phyloP scores from a whole-genome alignment of 495 filamentous ascomycete genomes.

The Neurospora tetraspora region DNA sequence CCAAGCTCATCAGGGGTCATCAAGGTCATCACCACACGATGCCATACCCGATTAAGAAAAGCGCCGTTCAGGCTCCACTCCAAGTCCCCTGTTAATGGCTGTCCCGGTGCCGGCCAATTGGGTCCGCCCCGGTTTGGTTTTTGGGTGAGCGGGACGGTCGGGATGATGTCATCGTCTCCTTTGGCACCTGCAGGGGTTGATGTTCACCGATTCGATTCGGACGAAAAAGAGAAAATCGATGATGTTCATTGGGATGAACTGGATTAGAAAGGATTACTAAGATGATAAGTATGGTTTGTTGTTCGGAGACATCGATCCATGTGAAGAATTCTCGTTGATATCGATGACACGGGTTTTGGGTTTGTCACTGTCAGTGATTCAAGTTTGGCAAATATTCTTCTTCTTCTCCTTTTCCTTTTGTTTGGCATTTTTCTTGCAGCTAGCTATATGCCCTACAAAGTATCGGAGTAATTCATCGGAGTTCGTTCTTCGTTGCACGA shows the following conservation, averaged over 20 bases:
- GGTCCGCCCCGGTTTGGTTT: background rate
- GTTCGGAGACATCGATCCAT: too few relatives aligned
- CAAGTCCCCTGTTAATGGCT: background rate
- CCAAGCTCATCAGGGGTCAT: background rate
- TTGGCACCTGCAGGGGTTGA: background rate
- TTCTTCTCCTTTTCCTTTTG: background rate
- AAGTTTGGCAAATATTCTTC: background rate
- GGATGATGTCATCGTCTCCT: background rate
- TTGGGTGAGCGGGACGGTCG: background rate
- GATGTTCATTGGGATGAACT: background rate
- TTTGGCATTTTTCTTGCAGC: background rate
- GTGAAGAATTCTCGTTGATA: background rate
- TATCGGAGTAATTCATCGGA: background rate
- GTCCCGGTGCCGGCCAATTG: background rate
- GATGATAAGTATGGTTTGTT: too few relatives aligned
- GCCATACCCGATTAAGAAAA: background rate
- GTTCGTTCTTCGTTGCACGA: background rate
- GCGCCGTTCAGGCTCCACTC: background rate
- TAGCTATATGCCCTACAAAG: too few relatives aligned
- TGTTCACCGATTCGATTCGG: background rate
- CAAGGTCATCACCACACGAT: background rate
- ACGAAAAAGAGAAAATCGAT: too few relatives aligned
- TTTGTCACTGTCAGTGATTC: background rate
- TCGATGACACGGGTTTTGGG: background rate
- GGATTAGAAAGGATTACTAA: background rate